Evolutionary conservation across 371 early-diverging fungal genomes (phyloP), one percentile per base, ranked within the genome.

Genomic region (Rhizopus arrhizus): DNA sequence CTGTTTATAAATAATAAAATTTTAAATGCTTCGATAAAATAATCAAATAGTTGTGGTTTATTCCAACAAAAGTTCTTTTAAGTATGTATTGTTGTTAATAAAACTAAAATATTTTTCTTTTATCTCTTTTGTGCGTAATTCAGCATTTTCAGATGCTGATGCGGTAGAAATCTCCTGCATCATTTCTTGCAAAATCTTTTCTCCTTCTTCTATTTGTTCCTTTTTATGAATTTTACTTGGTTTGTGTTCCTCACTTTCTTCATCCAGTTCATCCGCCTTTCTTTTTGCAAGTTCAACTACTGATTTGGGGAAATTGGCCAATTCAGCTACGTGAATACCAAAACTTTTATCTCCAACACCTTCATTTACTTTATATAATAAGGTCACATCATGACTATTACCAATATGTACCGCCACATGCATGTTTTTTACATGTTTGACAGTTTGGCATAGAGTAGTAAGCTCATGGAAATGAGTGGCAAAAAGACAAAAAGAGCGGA

Each of bases 401-500:
- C 76, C 83, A 12, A 90, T 78, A 66, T 86, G 84, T 0, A 92
- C 96, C 22, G 86, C 80, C 0, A 96, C 99, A 71, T 96, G 95
- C 10, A 91, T 69, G 61, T 98, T 98, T 59, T 84, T 83, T 7
- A 97, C 97, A 16, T 78, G 76, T 0, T 86, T 77, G 7, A 89
- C 81, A 6, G 84, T 77, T 9, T 89, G 84, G 0, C 81, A 79
- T 0, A 97, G 77, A n/a, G 83, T 85, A 0, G 97, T 96, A 12
- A 99, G 74, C 68, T 99, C 99, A 65, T 98, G 99, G 69, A 99
- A 99, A 75, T 98, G 99, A 0, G 99, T 98, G 4, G 99, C 99
- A 79, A 98, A 97, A 33, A 97, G 73, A 46, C 92, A 87, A 57
- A 90, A 93, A 59, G 93, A 82, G 38, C 83, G 72, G 50, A 95